Conservation (phyloP, 495 filamentous ascomycete genomes). For the Hypoxylon trugodes region DNA sequence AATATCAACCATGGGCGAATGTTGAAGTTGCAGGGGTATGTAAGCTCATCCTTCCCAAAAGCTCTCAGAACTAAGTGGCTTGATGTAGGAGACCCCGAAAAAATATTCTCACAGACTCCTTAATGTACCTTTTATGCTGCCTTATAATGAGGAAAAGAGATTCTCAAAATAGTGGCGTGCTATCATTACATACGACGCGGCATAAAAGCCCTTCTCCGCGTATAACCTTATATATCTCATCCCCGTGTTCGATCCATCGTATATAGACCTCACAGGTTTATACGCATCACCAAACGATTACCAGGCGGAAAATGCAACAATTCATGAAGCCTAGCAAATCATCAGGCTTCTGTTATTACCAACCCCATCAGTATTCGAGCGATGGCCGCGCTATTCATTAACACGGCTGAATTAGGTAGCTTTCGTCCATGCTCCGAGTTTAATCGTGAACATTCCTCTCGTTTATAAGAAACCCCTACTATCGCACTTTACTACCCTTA, state of each 20-base stretch:
- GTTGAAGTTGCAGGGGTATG: too few relatives aligned
- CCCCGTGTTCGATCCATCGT: conserved; percentile 38
- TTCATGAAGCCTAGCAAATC: not conserved
- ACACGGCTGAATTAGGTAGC: conserved; percentile 16
- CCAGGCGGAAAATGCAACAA: conserved; percentile 5
- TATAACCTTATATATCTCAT: too few relatives aligned
- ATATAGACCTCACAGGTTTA: conserved; percentile 51
- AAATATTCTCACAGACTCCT: too few relatives aligned
- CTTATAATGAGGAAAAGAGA: too few relatives aligned
- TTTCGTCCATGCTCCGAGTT: conserved; percentile 43
- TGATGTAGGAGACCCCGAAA: conserved; percentile 18
- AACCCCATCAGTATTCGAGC: conserved; percentile 9
- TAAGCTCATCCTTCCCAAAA: too few relatives aligned
- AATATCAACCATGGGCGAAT: too few relatives aligned
- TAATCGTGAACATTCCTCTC: conserved; percentile 49
- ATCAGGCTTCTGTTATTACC: not conserved
- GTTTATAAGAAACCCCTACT: conserved; percentile 52
- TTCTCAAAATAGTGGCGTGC: conserved; percentile 10
- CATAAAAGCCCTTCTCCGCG: too few relatives aligned
- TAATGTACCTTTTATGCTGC: too few relatives aligned
- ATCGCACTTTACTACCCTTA: conserved; percentile 45
- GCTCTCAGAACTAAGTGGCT: conserved; percentile 9
- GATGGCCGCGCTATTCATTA: conserved; percentile 3
- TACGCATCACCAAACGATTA: conserved; percentile 46
- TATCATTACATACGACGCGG: conserved; percentile 27